Conservation (phyloP, 2,329 filamentous ascomycete species). For the Didymella exigua region DNA sequence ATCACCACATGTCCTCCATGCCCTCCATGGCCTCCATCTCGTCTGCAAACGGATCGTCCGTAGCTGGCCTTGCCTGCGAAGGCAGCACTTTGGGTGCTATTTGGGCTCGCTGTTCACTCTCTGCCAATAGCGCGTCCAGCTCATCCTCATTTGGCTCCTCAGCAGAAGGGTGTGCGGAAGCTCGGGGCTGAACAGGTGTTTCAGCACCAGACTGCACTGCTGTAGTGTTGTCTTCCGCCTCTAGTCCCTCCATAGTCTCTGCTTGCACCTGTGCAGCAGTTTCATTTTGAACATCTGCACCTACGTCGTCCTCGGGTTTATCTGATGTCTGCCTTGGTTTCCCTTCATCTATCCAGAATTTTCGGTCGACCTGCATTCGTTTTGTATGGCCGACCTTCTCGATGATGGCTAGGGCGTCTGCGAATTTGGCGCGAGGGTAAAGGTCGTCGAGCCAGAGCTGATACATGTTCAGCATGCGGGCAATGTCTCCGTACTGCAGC, state of each 20-base stretch:
- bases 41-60: conserved; percentile 47
- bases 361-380: conserved; percentile 72
- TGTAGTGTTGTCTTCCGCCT: background rate
- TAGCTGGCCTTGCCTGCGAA: conserved; percentile 13
- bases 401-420: conserved; percentile 85
- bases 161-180: conserved; percentile 18
- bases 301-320: conserved; percentile 32
- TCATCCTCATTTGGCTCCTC: conserved; percentile 57
- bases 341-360: conserved; percentile 81
- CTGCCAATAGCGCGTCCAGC: conserved; percentile 61
- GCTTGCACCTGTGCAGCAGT: conserved; percentile 1
- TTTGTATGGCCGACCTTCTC: conserved; percentile 92
- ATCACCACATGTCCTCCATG: conserved; percentile 47
- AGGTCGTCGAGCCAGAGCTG: conserved; percentile 97
- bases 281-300: background rate
- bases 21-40: conserved; percentile 50
- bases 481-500: conserved; percentile 78
- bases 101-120: conserved; percentile 42
- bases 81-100: conserved; percentile 16
- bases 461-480: conserved; percentile 83
- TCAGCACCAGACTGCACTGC: conserved; percentile 1
- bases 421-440: conserved; percentile 92
- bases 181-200: background rate
- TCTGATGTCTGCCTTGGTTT: conserved; percentile 57
- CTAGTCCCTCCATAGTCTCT: conserved; percentile 21